Percentiles rank a stretch among this genome's conserved stretches.
Conservation (phyloP, 2,329 filamentous ascomycete species). For the Paramyrothecium sp. region DNA sequence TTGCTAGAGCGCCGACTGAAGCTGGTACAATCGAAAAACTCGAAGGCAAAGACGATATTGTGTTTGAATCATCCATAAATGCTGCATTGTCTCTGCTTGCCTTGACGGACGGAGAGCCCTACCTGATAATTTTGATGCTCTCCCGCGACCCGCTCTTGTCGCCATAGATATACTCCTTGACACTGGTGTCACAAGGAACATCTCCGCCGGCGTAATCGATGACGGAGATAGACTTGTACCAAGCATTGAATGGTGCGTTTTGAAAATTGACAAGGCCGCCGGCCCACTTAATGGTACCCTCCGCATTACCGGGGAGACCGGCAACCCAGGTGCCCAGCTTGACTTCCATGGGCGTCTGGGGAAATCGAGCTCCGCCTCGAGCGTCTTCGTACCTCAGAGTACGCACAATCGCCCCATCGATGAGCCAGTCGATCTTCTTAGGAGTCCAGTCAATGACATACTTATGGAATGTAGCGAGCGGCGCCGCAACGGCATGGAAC, state of each 20-base stretch:
- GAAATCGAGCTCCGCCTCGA: slow-evolving; percentile 57
- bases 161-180: slow-evolving; percentile 39
- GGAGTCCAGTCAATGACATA: slow-evolving; percentile 69
- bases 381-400: slow-evolving; percentile 60
- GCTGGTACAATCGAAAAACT: too few species aligned
- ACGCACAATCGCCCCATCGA: slow-evolving; percentile 61
- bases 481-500: slow-evolving; percentile 50
- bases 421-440: slow-evolving; percentile 60
- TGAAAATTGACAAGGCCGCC: slow-evolving; percentile 53
- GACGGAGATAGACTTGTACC: slow-evolving; percentile 44
- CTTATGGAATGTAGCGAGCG: slow-evolving; percentile 54
- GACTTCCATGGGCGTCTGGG: slow-evolving; percentile 71
- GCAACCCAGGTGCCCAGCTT: slow-evolving; percentile 68
- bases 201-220: slow-evolving; percentile 41
- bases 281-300: slow-evolving; percentile 70
- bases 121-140: slow-evolving; percentile 35
- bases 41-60: too few species aligned
- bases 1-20: too few species aligned
- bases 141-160: slow-evolving; percentile 38
- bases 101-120: too few species aligned
- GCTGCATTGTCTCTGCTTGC: too few species aligned
- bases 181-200: slow-evolving; percentile 23
- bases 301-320: slow-evolving; percentile 52
- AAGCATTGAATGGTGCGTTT: slow-evolving; percentile 40
- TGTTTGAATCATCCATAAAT: too few species aligned